Evolutionary conservation across 31 red algal genomes (phyloP).

Genomic region (Bonnemaisonia californica): DNA sequence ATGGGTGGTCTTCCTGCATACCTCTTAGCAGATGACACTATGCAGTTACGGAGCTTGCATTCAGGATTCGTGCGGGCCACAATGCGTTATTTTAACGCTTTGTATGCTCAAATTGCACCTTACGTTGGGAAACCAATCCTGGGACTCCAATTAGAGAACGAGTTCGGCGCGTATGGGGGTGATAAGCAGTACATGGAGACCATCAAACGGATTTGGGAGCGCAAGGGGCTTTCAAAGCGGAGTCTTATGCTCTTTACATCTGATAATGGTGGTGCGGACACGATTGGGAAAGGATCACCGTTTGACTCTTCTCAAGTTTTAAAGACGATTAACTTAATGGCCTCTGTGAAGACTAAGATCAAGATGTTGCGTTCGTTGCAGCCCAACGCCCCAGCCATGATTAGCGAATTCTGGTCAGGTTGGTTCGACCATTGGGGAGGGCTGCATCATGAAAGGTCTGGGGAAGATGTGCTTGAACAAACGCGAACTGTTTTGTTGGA

Average conservation of each 20-base stretch:
- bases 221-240: not conserved
- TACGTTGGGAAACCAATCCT: conserved; percentile 80
- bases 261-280: conserved; percentile 42
- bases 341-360: conserved; percentile 24
- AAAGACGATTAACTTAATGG: conserved; percentile 85
- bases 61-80: conserved; percentile 48
- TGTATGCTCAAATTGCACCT: conserved; percentile 52
- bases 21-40: conserved; percentile 44
- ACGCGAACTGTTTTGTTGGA: conserved; percentile 41
- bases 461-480: conserved; percentile 52
- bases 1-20: conserved; percentile 83
- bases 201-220: conserved; percentile 30
- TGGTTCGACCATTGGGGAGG: conserved; percentile 89
- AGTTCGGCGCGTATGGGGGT: conserved; percentile 68
- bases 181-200: conserved; percentile 51
- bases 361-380: conserved; percentile 40
- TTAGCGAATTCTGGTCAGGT: conserved; percentile 88
- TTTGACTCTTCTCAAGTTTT: conserved; percentile 46
- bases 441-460: conserved; percentile 30
- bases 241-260: conserved; percentile 20
- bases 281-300: conserved; percentile 41
- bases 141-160: conserved; percentile 85
- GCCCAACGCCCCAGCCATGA: conserved; percentile 56
- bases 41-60: conserved; percentile 73
- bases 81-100: conserved; percentile 50